Evolutionary conservation across 371 early-diverging fungal species (phyloP), one percentile per base, ranked within the genome.

Genomic region (Mucor racemosus): DNA sequence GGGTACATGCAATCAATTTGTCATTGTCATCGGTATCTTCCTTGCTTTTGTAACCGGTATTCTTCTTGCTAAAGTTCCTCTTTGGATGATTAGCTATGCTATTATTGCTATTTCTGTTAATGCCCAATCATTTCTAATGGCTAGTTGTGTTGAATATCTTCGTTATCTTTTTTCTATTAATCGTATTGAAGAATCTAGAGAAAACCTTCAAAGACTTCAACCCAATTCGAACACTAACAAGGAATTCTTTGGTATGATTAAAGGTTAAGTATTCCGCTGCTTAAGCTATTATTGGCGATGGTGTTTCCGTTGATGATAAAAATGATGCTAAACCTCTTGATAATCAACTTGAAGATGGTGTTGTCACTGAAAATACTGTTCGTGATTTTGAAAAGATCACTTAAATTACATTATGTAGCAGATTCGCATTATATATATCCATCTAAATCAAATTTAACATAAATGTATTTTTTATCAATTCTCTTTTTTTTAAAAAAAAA

Each of bases 11-110:
- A 60, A 60, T 40, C 60, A 61, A 41, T 67, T 67, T 21, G 42
- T 42, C 19, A 74, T 95, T 53, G 90, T 93, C 40, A 64, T 88
- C 64, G 95, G 95, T 17, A 85, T 93, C 59, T 69, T 94, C 53
- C 38, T 91, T 10, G 80, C 90, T 34, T 86, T 90, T 17, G 65
- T 85, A 1, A 73, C 88, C 60, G 88, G 90, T 38, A 67, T 91
- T 36, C 82, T 81, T 5, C 79, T 87, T 62, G 81, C 88, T 10
- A 75, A 61, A 7, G 83, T 84, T 1, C 90, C 92, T 7, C 82
- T 84, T 21, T 91, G 92, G 93, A 80, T 91, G 50, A 59, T 91
- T n/a, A 77, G 88, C 56, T 78, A 87, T 50, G 85, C 86, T 7
- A 67, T 89, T 64, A 85, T 84, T 21, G 87, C 84, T 10, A 76